Evolutionary conservation across 2,329 filamentous ascomycete genomes (phyloP).

Genomic region (Geosmithia putterillii): DNA sequence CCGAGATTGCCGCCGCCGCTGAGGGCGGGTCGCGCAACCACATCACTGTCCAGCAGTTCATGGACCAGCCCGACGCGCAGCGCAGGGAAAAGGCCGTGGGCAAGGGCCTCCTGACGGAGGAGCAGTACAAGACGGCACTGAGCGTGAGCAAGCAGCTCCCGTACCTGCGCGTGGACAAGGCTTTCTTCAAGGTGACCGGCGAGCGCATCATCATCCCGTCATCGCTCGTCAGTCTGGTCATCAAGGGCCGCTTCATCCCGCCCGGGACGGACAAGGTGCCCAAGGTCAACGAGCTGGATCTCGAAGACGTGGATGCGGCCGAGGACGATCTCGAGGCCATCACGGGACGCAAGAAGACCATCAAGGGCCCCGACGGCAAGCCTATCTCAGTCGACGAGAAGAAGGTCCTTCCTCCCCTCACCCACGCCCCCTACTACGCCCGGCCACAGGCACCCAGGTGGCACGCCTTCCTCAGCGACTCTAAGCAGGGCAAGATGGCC

Average conservation of each 20-base stretch:
- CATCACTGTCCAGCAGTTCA: conserved; percentile 73
- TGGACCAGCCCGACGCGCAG: conserved; percentile 66
- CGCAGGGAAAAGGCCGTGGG: conserved; percentile 62
- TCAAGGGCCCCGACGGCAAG: conserved; percentile 50
- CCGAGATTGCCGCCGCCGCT: conserved; percentile 50
- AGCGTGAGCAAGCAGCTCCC: conserved; percentile 75
- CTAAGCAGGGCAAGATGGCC: conserved; percentile 88
- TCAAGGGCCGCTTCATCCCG: conserved; percentile 89
- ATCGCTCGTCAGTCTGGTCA: conserved; percentile 83
- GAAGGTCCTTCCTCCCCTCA: conserved; percentile 68
- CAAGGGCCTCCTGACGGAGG: conserved; percentile 56
- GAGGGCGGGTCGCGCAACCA: conserved; percentile 68
- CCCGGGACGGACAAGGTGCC: conserved; percentile 70
- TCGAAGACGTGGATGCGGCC: conserved; percentile 82
- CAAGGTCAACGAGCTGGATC: conserved; percentile 60
- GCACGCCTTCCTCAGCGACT: conserved; percentile 91
- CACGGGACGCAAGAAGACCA: conserved; percentile 58
- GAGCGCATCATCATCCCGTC: conserved; percentile 87
- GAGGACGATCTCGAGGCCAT: conserved; percentile 86
- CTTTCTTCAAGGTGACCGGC: conserved; percentile 93
- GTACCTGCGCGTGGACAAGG: conserved; percentile 71
- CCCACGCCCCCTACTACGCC: conserved; percentile 80
- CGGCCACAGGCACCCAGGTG: conserved; percentile 83
- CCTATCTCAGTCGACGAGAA: conserved; percentile 44
- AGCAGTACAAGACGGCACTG: conserved; percentile 66